These are phyloP conservation scores for Thuja plicata DNA, from an alignment of 83 land plant species.

Conservation along the genomic window DNA sequence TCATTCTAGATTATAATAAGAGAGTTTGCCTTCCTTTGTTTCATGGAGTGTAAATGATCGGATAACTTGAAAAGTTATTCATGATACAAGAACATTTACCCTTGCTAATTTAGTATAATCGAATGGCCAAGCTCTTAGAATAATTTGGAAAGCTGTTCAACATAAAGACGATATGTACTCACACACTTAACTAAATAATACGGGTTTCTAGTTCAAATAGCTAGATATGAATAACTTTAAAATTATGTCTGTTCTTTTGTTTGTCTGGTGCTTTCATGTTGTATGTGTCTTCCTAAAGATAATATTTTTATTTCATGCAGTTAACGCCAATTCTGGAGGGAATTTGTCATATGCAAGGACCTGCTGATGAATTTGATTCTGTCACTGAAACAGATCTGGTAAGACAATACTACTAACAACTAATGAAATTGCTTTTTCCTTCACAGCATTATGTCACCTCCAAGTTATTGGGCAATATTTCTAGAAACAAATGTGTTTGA, in stretches of 20 bases:
- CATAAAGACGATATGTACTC: background rate
- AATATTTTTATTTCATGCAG: conserved; percentile 15
- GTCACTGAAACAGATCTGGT: conserved; percentile 14
- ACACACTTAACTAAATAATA: background rate
- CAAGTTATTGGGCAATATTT: background rate
- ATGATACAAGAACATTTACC: background rate
- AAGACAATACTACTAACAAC: background rate
- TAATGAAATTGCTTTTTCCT: background rate
- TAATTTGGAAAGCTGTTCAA: background rate
- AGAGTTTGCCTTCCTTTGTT: background rate
- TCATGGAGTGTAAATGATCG: background rate
- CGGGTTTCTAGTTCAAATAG: background rate
- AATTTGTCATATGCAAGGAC: conserved; percentile 34
- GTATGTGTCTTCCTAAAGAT: background rate
- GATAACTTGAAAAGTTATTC: background rate
- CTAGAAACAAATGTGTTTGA: background rate
- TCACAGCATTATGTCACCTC: background rate
- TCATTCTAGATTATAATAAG: background rate
- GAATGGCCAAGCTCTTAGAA: background rate
- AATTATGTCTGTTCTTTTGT: background rate
- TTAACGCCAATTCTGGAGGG: conserved; percentile 36
- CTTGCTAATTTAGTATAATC: background rate
- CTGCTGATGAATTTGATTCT: conserved; percentile 25
- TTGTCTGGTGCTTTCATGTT: background rate
- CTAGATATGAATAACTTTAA: background rate